Conservation (phyloP, 495 filamentous ascomycete genomes). For the Chaetomium fimeti region DNA sequence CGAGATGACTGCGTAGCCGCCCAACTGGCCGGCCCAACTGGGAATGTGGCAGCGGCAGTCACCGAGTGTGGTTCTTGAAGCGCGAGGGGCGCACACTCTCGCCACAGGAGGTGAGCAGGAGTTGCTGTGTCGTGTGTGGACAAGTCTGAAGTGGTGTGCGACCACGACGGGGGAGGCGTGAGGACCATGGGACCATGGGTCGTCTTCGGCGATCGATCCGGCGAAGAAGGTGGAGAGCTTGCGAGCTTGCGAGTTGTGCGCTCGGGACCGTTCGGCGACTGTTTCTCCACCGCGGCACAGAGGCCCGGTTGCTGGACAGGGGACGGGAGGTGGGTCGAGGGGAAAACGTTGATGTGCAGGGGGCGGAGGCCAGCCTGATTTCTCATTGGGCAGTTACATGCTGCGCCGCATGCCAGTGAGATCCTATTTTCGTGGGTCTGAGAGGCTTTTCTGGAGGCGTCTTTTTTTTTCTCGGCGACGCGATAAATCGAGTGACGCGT, state of each 20-base stretch:
- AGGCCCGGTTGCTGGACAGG: constrained; percentile 10
- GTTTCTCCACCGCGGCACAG: neutral
- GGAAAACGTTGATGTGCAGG: constrained; percentile 18
- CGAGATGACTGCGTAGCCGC: constrained; percentile 14
- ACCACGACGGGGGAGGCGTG: no score
- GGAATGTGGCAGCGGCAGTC: neutral
- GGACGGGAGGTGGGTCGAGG: constrained; percentile 8
- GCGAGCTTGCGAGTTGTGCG: neutral
- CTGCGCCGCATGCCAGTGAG: constrained; percentile 29
- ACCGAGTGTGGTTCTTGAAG: neutral
- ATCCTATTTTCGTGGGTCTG: constrained; percentile 31
- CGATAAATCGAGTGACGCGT: neutral
- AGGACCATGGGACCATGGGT: neutral
- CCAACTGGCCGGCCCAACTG: neutral
- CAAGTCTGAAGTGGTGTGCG: neutral
- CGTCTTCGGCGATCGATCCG: neutral
- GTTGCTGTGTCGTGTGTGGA: no score
- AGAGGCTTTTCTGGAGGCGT: neutral
- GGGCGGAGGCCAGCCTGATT: constrained; percentile 13
- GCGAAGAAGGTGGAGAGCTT: neutral
- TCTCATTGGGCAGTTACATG: constrained; percentile 24
- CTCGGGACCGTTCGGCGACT: neutral
- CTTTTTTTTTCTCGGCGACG: neutral
- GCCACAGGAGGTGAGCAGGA: neutral
- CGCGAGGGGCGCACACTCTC: constrained; percentile 15